These are phyloP conservation scores for Diaporthe sp. DNA, from an alignment of 2,329 filamentous ascomycete genomes.

Conservation along the genomic window DNA sequence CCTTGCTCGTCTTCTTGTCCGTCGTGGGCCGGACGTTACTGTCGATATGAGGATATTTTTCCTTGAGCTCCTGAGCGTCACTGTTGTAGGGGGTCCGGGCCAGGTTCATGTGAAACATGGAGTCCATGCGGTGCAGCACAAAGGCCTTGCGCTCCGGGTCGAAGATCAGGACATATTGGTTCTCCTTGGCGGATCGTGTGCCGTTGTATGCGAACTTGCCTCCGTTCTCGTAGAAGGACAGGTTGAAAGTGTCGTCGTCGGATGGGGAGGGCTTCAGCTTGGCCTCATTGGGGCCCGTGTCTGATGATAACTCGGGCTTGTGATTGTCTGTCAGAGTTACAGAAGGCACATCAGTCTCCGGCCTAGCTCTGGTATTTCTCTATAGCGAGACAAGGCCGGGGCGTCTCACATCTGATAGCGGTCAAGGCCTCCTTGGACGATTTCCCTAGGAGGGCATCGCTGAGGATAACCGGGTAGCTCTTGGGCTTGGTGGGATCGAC, in stretches of 20 bases:
- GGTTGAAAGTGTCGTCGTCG: constrained; percentile 67
- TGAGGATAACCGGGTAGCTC: constrained; percentile 75
- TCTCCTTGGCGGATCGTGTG: constrained; percentile 65
- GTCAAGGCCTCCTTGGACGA: constrained; percentile 71
- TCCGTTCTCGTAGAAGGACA: constrained; percentile 67
- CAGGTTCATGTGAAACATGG: constrained; percentile 91
- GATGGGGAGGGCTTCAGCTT: constrained; percentile 62
- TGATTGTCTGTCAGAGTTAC: constrained; percentile 67
- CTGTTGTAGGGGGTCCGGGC: constrained; percentile 76
- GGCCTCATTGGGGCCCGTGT: constrained; percentile 62
- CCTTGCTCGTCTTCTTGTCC: constrained; percentile 47
- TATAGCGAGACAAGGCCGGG: neutral
- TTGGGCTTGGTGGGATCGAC: constrained; percentile 73
- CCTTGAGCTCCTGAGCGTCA: constrained; percentile 73
- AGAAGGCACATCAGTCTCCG: constrained; percentile 18
- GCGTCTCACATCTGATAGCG: constrained; percentile 70
- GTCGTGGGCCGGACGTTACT: constrained; percentile 47
- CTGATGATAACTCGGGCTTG: constrained; percentile 67
- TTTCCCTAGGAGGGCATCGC: constrained; percentile 72
- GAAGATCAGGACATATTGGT: constrained; percentile 80
- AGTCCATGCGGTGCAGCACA: constrained; percentile 84
- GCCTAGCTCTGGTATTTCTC: neutral
- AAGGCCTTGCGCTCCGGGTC: constrained; percentile 82
- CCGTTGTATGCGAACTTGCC: constrained; percentile 74
- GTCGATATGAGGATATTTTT: constrained; percentile 77